Conservation (phyloP, 306 rosid species). For the Argentina anserina region DNA sequence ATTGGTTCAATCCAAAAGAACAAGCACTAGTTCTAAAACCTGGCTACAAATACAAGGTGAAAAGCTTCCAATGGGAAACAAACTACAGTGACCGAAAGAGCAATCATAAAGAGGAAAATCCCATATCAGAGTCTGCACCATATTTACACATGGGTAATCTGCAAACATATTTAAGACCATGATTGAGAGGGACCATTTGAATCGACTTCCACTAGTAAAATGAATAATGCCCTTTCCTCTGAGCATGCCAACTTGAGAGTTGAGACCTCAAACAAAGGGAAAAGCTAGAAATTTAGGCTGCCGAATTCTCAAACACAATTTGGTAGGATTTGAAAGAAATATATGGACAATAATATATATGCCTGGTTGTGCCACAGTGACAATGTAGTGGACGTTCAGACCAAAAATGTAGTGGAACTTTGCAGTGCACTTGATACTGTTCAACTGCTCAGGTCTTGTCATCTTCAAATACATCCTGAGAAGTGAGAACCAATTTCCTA, state of each 20-base stretch:
- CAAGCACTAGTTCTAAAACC: background rate
- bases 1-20: background rate
- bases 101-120: background rate
- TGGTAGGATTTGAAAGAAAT: background rate
- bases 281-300: background rate
- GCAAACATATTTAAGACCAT: background rate
- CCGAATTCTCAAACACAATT: background rate
- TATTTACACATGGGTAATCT: background rate
- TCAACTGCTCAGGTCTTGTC: slow-evolving; percentile 1
- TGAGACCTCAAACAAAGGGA: background rate
- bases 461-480: background rate
- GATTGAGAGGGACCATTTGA: background rate
- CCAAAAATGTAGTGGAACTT: background rate
- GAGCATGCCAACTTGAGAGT: background rate
- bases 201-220: background rate
- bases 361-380: background rate
- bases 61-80: background rate
- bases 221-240: background rate
- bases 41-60: background rate
- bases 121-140: background rate
- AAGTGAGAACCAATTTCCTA: background rate
- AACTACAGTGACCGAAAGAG: background rate
- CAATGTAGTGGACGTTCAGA: background rate
- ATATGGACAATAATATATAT: background rate
- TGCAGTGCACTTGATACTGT: background rate